Evolutionary conservation across 176 grass and related monocot genomes (phyloP).

Genomic region (Cenchrus fungigraminus): DNA sequence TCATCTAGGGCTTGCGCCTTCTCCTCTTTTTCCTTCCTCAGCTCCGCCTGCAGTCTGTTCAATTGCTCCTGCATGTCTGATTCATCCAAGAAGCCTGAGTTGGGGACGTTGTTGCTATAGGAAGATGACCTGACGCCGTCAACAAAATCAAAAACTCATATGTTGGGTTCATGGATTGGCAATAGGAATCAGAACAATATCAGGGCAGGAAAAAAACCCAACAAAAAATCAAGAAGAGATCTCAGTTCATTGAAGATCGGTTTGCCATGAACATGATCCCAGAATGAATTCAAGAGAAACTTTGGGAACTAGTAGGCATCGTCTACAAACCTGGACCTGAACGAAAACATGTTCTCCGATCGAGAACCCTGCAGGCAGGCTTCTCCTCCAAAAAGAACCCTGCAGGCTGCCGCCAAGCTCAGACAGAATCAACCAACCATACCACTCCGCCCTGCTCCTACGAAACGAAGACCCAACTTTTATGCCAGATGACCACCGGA

Average conservation of each 20-base stretch:
- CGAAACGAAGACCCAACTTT: neutral
- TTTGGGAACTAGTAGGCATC: neutral
- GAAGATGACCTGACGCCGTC: constrained; percentile 39
- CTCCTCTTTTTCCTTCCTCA: constrained; percentile 66
- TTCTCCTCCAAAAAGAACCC: no score
- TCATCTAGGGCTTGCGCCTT: constrained; percentile 57
- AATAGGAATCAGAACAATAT: constrained; percentile 31
- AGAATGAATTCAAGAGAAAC: constrained; percentile 26
- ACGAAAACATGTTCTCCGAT: constrained; percentile 62
- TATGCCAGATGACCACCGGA: constrained; percentile 15
- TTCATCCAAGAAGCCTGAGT: constrained; percentile 13
- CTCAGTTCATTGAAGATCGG: constrained; percentile 40
- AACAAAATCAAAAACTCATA: constrained; percentile 31
- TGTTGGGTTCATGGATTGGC: constrained; percentile 38
- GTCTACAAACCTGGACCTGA: constrained; percentile 54
- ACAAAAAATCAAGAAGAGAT: constrained; percentile 4
- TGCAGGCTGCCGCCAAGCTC: neutral
- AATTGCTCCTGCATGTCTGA: constrained; percentile 58
- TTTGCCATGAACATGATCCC: constrained; percentile 4
- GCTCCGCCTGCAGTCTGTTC: constrained; percentile 65
- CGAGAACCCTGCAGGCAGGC: constrained; percentile 15
- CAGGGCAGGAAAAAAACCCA: neutral
- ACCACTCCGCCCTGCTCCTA: neutral
- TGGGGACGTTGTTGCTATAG: constrained; percentile 25
- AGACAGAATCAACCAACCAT: constrained; percentile 25